Base-by-base conservation (phyloP, 1,284 basidiomycete species). In the Apiotrichum sp. region DNA sequence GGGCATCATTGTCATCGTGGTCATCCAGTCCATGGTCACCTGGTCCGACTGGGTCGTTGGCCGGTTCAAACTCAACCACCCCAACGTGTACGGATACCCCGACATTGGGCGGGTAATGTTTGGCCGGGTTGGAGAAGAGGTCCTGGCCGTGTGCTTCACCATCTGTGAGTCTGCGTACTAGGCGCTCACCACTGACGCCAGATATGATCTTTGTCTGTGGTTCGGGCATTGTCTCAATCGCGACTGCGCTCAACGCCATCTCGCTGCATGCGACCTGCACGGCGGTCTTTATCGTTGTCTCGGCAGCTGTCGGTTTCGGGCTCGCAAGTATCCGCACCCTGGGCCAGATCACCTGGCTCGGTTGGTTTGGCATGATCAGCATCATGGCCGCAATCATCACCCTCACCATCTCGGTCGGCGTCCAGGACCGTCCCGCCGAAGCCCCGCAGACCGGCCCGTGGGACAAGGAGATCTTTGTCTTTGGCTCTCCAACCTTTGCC, bases 341-440 rank as follows among this genome's bases (percentile, higher is more conserved):
- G 36, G 58, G 65, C 22, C 47, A 61, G 35, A 63, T 75, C 43
- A 61, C 67, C 3, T 69, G 63, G 58, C 54, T 75, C 43, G 64
- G 64, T 10, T 73, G 72, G 71, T 51, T 69, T 40, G 73, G 71
- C 9, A 53, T 70, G 14, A 43, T 62, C 16, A 62, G 61, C 38
- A 63, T 62, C 53, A 36, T 69, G 0, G 62, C 68, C 42, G 53
- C 74, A 16, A 61, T 71, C 49, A 34, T 74, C 39, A 67, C 66
- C 33, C 50, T 73, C 32, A 68, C 65, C 29, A 61, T 74, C 50
- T 66, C 71, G 3, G 70, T 73, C n/a, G 69, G 65, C 7, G 55
- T 70, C 1, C 61, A 66, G 45, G 69, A 71, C 51, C 62, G 76
- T 38, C 74, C 76, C 0, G 65, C 69, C 1, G 52, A 51, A 8